Conservation (phyloP, 106 monocot species). For the Alisma plantagoaquatica region DNA sequence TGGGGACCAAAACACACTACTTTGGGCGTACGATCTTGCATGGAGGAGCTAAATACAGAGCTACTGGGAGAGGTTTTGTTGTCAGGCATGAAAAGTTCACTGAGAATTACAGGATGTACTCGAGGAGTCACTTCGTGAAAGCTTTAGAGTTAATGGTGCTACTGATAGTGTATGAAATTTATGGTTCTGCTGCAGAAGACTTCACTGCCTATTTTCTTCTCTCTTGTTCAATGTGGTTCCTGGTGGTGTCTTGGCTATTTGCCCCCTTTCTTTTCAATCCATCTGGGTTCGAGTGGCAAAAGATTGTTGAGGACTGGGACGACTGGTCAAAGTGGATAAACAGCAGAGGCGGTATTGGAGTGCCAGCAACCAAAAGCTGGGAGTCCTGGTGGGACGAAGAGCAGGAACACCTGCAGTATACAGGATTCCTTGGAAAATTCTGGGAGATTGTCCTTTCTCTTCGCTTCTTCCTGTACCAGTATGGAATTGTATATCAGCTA, state of each 20-base stretch:
- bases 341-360: conserved; percentile 85
- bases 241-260: conserved; percentile 79
- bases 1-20: conserved; percentile 91
- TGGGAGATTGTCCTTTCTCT: conserved; percentile 86
- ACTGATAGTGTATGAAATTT: conserved; percentile 70
- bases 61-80: conserved; percentile 93
- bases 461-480: conserved; percentile 91
- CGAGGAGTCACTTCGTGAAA: conserved; percentile 92
- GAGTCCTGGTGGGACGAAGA: conserved; percentile 99
- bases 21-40: conserved; percentile 91
- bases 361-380: conserved; percentile 93
- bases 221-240: conserved; percentile 89
- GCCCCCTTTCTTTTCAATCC: conserved; percentile 97
- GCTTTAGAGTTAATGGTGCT: conserved; percentile 78
- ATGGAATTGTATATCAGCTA: conserved; percentile 89
- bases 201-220: conserved; percentile 45
- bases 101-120: conserved; percentile 98
- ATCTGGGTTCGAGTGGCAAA: conserved; percentile 97
- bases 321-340: conserved; percentile 94
- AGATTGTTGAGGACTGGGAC: conserved; percentile 96
- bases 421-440: conserved; percentile 64
- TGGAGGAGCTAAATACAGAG: conserved; percentile 94
- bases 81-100: conserved; percentile 93
- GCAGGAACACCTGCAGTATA: conserved; percentile 79
- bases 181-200: conserved; percentile 46